Base-by-base conservation (phyloP, 1,284 basidiomycete genomes). In the Phlebopus sp. region DNA sequence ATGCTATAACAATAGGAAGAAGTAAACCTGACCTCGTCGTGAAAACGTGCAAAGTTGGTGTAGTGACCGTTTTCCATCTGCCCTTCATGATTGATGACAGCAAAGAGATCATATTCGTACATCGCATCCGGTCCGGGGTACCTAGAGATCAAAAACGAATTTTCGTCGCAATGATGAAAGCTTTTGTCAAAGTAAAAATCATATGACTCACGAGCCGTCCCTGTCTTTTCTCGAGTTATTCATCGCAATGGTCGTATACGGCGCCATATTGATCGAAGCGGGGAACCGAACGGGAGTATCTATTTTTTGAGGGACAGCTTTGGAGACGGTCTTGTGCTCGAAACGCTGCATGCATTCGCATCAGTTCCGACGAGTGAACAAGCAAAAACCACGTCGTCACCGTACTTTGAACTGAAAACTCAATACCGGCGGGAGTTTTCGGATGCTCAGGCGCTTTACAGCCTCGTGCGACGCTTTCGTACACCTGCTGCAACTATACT, bases 1-100 rank as follows among this genome's bases (percentile, higher is more conserved):
- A n/a, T n/a, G n/a, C n/a, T n/a, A n/a, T n/a, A n/a, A n/a, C n/a
- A n/a, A n/a, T n/a, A n/a, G n/a, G n/a, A n/a, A n/a, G n/a, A n/a
- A n/a, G n/a, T 29, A 52, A 35, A 69, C 81, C n/a, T 40, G 51
- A 86, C 88, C 75, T 88, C 82, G 54, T 90, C 82, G 49, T 83
- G 76, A 56, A 81, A 88, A 25, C 87, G 78, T 19, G 87, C 84
- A 62, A 78, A 93, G 65, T 87, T 91, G 23, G 86, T 92, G 67
- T 97, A 97, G 63, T 97, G 95, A 0, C 95, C 95, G 51, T 93
- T 97, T 67, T 95, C 88, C 60, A 98, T 84, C 65, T 90, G 87
- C 8, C 95, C 95, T 64, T 97, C 92, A 67, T 97, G 95, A 53
- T 93, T 94, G 51, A 97, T 87, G 29, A 97, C 92, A 7, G 92